Percentiles rank a stretch among this genome's conserved stretches.
Conservation (phyloP, 164 flowering plant species). For the Vitis amurensis region DNA sequence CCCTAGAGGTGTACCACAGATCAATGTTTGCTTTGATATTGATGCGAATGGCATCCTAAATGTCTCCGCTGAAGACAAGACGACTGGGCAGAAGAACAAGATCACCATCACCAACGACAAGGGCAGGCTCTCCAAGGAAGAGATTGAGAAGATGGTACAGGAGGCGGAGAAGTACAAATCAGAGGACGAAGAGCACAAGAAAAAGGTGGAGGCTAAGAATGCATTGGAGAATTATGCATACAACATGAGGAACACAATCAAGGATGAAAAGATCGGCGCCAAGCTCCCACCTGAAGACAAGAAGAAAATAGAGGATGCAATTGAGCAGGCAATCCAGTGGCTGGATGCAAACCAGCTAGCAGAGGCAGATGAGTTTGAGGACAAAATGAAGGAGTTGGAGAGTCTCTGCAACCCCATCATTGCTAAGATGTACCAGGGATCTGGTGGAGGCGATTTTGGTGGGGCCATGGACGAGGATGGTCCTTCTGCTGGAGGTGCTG, state of each 20-base stretch:
- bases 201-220: conserved; percentile 20
- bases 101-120: conserved; percentile 34
- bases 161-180: conserved; percentile 23
- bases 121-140: conserved; percentile 18
- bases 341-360: conserved; percentile 27
- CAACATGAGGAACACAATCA: conserved; percentile 27
- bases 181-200: conserved; percentile 22
- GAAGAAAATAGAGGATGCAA: conserved; percentile 25
- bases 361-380: conserved; percentile 22
- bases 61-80: conserved; percentile 35
- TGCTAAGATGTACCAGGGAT: conserved; percentile 33
- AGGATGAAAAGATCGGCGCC: conserved; percentile 19
- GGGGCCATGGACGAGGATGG: conserved; percentile 30
- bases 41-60: conserved; percentile 27
- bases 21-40: conserved; percentile 22
- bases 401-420: conserved; percentile 20
- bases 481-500: conserved; percentile 17
- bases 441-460: conserved; percentile 22
- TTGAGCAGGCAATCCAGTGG: conserved; percentile 26
- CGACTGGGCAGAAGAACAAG: conserved; percentile 34
- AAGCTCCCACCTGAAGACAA: conserved; percentile 20
- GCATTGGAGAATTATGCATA: conserved; percentile 13
- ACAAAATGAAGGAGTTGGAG: conserved; percentile 22
- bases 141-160: conserved; percentile 18
- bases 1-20: conserved; percentile 24